These are phyloP conservation scores for Petasospora rhodanensis DNA, from an alignment of 1,139 yeast species.

Conservation along the genomic window DNA sequence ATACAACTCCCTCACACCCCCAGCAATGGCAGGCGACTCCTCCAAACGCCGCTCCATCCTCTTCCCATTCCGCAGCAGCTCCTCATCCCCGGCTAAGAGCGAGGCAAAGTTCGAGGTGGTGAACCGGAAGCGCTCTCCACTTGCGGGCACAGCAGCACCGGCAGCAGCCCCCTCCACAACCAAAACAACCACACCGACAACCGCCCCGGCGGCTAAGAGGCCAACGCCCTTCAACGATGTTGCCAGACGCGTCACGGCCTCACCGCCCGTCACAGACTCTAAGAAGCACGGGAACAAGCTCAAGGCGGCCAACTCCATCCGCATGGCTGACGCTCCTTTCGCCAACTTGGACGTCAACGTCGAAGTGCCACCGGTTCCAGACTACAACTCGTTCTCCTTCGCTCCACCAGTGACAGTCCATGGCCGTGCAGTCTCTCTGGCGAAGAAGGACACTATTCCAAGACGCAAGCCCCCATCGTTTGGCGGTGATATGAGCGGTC, in stretches of 20 bases:
- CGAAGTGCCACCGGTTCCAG: constrained; percentile 25
- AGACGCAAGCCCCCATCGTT: constrained; percentile 23
- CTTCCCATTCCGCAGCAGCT: constrained; percentile 22
- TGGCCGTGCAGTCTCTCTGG: constrained; percentile 22
- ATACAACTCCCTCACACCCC: too few relatives aligned
- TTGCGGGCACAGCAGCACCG: constrained; percentile 6
- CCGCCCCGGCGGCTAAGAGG: constrained; percentile 1
- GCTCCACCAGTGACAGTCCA: constrained; percentile 26
- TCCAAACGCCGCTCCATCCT: constrained; percentile 22
- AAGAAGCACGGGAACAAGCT: background rate
- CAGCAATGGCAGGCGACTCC: too few relatives aligned
- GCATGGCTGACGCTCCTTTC: constrained; percentile 9
- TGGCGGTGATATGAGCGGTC: background rate
- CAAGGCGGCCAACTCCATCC: constrained; percentile 2
- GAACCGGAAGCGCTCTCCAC: constrained; percentile 23
- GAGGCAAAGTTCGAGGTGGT: constrained; percentile 25
- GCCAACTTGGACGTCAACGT: constrained; percentile 13
- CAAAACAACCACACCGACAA: constrained; percentile 2
- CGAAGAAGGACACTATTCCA: constrained; percentile 14
- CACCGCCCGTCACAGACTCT: too few relatives aligned
- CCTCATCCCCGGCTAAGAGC: constrained; percentile 10
- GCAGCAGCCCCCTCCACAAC: constrained; percentile 4
- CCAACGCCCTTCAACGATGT: constrained; percentile 10
- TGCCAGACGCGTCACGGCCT: constrained; percentile 4
- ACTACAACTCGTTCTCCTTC: constrained; percentile 18